Conservation (phyloP, 192 early-diverging fungal genomes). For the Rhizophagus prolifer region DNA sequence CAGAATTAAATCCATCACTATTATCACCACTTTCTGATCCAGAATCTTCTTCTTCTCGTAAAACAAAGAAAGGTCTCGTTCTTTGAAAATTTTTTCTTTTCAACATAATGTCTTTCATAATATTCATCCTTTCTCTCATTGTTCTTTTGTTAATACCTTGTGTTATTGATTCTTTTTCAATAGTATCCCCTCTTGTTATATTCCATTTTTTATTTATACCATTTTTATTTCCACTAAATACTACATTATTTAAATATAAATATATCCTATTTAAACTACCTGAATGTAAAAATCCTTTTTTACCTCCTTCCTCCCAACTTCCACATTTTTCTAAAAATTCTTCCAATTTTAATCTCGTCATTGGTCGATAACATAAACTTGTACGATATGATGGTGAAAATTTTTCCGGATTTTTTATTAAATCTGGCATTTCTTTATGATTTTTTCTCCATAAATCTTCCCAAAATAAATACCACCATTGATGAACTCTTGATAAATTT, state of each 20-base stretch:
- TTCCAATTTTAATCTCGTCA: constrained; percentile 55
- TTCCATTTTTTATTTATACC: neutral
- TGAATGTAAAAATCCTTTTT: constrained; percentile 58
- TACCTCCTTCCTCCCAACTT: constrained; percentile 40
- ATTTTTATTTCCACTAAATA: constrained; percentile 32
- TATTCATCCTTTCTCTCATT: neutral
- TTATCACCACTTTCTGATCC: neutral
- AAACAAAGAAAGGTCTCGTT: neutral
- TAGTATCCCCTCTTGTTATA: neutral
- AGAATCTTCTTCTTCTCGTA: neutral
- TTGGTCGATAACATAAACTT: constrained; percentile 58
- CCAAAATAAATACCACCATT: constrained; percentile 71
- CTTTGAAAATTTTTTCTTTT: neutral
- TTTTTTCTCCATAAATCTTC: constrained; percentile 67
- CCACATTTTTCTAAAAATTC: constrained; percentile 47
- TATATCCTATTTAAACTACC: constrained; percentile 64
- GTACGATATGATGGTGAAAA: constrained; percentile 66
- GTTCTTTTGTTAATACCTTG: neutral
- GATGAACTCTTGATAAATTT: constrained; percentile 40
- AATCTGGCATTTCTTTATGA: constrained; percentile 42
- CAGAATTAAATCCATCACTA: constrained; percentile 15
- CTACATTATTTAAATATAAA: constrained; percentile 52
- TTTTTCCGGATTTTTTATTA: constrained; percentile 45
- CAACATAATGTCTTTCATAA: neutral
- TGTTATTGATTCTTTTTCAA: neutral